phyloP scores from a whole-genome alignment of 352 stramenopile species.

The Peronospora tabacina region DNA sequence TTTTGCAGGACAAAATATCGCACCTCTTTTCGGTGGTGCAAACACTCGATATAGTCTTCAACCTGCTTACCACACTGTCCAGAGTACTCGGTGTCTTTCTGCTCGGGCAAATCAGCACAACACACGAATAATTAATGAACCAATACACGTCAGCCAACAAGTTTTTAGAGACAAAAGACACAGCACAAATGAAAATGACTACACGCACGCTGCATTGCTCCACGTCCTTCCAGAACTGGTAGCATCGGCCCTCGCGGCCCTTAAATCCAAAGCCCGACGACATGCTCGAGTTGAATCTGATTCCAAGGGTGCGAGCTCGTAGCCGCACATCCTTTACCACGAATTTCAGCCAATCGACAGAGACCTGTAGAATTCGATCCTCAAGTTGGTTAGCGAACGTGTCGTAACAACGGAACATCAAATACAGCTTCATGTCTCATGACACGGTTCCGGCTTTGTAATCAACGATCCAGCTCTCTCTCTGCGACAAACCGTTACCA shows the following conservation, averaged over 20 bases:
- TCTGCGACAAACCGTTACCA: no score
- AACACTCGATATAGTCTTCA: slow-evolving; percentile 93
- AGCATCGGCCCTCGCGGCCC: slow-evolving; percentile 88
- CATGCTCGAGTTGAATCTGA: slow-evolving; percentile 46
- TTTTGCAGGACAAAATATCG: background rate
- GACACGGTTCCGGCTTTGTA: no score
- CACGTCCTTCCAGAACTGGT: slow-evolving; percentile 91
- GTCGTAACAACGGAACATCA: no score
- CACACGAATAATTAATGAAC: slow-evolving; percentile 14
- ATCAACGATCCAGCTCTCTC: no score
- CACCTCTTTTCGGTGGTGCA: slow-evolving; percentile 93
- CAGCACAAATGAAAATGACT: slow-evolving; percentile 21
- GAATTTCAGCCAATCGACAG: slow-evolving; percentile 3
- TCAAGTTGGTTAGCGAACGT: no score
- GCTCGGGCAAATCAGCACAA: slow-evolving; percentile 7
- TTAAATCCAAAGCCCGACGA: slow-evolving; percentile 92
- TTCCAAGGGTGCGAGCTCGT: slow-evolving; percentile 2
- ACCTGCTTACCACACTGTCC: slow-evolving; percentile 80
- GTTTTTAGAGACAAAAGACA: background rate
- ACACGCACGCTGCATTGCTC: slow-evolving; percentile 91
- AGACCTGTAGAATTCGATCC: background rate
- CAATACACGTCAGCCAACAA: background rate
- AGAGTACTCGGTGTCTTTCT: slow-evolving; percentile 79
- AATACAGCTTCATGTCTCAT: no score
- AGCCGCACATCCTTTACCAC: slow-evolving; percentile 1